A percentile compares a stretch with the other conserved stretches of the same genome.
Conservation (phyloP, 371 early-diverging fungal genomes). For the Lichtheimia corymbifera region DNA sequence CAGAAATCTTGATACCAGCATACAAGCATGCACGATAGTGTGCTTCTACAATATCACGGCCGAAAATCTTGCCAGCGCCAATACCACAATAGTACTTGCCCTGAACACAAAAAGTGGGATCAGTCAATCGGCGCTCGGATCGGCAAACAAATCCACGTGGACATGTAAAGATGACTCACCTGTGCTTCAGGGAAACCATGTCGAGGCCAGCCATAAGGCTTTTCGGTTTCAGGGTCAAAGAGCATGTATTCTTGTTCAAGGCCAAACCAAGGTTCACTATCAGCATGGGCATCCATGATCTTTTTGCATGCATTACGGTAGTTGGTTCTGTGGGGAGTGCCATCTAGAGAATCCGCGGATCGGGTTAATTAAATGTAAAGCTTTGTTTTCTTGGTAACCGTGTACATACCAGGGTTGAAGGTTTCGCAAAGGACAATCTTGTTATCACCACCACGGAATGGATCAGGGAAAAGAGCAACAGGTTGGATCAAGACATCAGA, state of each 20-base stretch:
- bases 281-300: slow-evolving; percentile 46
- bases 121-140: too few species aligned
- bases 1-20: slow-evolving; percentile 51
- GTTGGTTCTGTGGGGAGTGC: slow-evolving; percentile 52
- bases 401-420: slow-evolving; percentile 24
- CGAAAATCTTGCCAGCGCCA: slow-evolving; percentile 52
- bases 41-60: slow-evolving; percentile 61
- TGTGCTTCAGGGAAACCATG: slow-evolving; percentile 63
- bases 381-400: too few species aligned
- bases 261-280: slow-evolving; percentile 59
- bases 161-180: slow-evolving; percentile 18
- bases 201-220: slow-evolving; percentile 61
- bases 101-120: slow-evolving; percentile 3
- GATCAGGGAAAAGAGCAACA: slow-evolving; percentile 53
- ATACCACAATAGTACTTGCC: slow-evolving; percentile 63
- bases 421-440: slow-evolving; percentile 53
- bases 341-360: slow-evolving; percentile 21
- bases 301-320: slow-evolving; percentile 39
- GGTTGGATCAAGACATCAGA: slow-evolving; percentile 57
- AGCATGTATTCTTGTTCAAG: slow-evolving; percentile 64
- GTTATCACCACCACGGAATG: slow-evolving; percentile 54
- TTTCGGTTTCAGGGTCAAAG: slow-evolving; percentile 53
- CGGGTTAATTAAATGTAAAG: too few species aligned
- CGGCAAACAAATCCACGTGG: too few species aligned
- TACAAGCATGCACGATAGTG: slow-evolving; percentile 62